A percentile compares a stretch with the other conserved stretches of the same genome.
phyloP scores from a whole-genome alignment of 805 yeast genomes.

The Blastobotrys mokoenaii region DNA sequence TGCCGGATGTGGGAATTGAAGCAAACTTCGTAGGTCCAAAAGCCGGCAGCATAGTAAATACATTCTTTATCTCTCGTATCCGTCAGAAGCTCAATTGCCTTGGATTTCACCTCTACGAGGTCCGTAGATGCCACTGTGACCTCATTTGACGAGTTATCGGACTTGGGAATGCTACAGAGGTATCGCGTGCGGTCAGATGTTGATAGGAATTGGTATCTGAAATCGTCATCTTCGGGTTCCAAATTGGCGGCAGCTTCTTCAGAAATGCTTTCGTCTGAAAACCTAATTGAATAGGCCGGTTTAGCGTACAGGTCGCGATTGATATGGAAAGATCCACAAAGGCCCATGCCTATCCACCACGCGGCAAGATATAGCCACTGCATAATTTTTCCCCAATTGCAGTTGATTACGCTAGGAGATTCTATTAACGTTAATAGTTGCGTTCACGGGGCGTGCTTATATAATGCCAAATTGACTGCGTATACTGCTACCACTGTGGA shows the following conservation, averaged over 20 bases:
- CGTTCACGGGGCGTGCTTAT: no score
- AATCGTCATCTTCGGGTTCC: no score
- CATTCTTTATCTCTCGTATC: conserved; percentile 18
- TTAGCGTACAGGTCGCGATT: conserved; percentile 1
- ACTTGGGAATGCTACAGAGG: conserved; percentile 15
- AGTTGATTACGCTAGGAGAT: no score
- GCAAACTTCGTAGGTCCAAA: conserved; percentile 49
- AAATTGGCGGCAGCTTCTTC: no score
- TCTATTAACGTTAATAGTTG: no score
- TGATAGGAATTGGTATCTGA: no score
- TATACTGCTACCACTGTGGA: no score
- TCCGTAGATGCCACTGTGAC: neutral
- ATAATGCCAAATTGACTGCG: no score
- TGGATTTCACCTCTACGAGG: neutral
- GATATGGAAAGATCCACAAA: no score
- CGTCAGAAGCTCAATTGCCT: conserved; percentile 6
- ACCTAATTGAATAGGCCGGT: neutral
- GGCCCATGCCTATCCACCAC: no score
- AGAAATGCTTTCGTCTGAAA: neutral
- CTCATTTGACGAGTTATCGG: neutral
- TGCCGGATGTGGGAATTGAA: conserved; percentile 42
- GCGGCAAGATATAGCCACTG: no score
- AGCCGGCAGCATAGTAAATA: conserved; percentile 30
- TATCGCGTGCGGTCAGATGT: conserved; percentile 4
- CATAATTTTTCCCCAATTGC: no score